These are phyloP conservation scores for Scleromitrula shiraiana DNA, from an alignment of 2,329 filamentous ascomycete genomes.

Conservation along the genomic window DNA sequence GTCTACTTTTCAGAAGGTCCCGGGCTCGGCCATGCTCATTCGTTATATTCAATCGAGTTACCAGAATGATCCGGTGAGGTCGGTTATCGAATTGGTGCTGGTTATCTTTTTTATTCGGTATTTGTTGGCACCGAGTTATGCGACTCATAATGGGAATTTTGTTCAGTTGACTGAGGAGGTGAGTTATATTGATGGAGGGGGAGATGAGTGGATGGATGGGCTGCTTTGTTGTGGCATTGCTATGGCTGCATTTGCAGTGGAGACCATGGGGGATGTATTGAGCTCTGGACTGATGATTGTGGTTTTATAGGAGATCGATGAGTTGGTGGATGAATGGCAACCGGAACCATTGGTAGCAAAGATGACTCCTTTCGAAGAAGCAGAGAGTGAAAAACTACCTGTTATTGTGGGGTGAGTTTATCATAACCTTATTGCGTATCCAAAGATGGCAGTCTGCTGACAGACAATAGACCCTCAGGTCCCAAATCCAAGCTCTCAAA, in stretches of 20 bases:
- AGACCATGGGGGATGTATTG: no score
- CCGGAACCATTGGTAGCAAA: slow-evolving; percentile 82
- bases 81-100: slow-evolving; percentile 84
- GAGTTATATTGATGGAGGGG: no score
- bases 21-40: slow-evolving; percentile 86
- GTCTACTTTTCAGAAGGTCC: slow-evolving; percentile 76
- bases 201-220: no score
- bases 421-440: neutral
- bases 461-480: slow-evolving; percentile 60
- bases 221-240: no score
- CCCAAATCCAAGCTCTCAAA: slow-evolving; percentile 84
- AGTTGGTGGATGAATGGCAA: slow-evolving; percentile 91
- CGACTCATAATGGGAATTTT: slow-evolving; percentile 81
- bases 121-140: slow-evolving; percentile 84
- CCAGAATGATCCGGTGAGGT: slow-evolving; percentile 92
- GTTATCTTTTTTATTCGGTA: slow-evolving; percentile 95
- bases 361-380: slow-evolving; percentile 66
- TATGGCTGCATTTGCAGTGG: no score
- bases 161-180: slow-evolving; percentile 81
- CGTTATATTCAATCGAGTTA: slow-evolving; percentile 97
- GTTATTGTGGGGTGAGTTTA: slow-evolving; percentile 72
- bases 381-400: slow-evolving; percentile 76
- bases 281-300: slow-evolving; percentile 13
- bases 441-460: slow-evolving; percentile 7
- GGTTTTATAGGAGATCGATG: slow-evolving; percentile 70